Conservation (phyloP, 176 grass and related monocot species). For the Urochloa ruziziensis region DNA sequence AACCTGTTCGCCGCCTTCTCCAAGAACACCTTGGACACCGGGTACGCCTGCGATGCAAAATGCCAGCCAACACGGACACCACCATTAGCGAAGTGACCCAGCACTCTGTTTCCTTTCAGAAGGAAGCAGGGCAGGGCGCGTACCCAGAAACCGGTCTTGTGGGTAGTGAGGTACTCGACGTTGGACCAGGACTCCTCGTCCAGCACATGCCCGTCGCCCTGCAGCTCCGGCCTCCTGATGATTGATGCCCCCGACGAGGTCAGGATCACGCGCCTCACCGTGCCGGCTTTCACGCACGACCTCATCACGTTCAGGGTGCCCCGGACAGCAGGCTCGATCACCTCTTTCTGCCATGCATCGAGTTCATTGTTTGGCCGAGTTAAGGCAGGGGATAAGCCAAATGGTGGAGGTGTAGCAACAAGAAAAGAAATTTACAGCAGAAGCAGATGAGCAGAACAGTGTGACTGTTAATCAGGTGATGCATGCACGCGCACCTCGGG, state of each 20-base stretch:
- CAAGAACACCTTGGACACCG: constrained; percentile 35
- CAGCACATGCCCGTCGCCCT: constrained; percentile 44
- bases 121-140: too few species aligned
- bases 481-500: constrained; percentile 34
- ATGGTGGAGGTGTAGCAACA: too few species aligned
- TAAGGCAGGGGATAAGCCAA: too few species aligned
- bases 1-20: constrained; percentile 45
- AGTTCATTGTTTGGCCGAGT: too few species aligned
- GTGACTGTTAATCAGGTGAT: too few species aligned
- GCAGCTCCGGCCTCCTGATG: constrained; percentile 21
- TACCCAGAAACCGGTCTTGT: too few species aligned
- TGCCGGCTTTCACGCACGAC: constrained; percentile 52
- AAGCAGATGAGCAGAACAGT: too few species aligned
- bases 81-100: too few species aligned
- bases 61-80: too few species aligned
- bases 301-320: constrained; percentile 61
- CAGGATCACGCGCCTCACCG: constrained; percentile 54
- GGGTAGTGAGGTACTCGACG: constrained; percentile 33
- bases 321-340: constrained; percentile 39
- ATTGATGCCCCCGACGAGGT: constrained; percentile 51
- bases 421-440: too few species aligned
- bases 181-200: constrained; percentile 69
- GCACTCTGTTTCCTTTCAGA: too few species aligned
- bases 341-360: constrained; percentile 37
- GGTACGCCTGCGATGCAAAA: constrained; percentile 29